Base-by-base conservation (phyloP, 768 basidiomycete species). In the Auricularia auricula-judae region DNA sequence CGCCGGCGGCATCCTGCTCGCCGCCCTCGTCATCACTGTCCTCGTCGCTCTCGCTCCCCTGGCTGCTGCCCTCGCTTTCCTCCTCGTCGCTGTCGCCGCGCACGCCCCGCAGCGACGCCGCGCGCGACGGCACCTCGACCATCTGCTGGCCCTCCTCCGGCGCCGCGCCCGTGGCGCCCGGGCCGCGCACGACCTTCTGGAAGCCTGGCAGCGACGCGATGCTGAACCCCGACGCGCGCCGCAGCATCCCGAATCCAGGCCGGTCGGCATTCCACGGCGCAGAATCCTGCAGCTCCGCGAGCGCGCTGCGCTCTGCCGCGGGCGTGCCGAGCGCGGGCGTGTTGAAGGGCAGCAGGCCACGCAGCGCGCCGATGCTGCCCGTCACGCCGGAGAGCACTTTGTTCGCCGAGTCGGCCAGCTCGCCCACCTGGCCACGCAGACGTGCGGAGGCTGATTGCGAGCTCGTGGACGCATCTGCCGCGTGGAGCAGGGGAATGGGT, bases 321-420 rank as follows among this genome's bases (percentile, higher is more conserved):
- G 39, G 39, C 39, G 39, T 42, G 39, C 39, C 39, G 39, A 42
- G 39, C 39, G 53, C 33, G 56, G 56, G 23, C 34, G 29, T n/a
- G 14, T 35, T 34, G 47, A 33, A 77, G 71, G 83, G 92, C 63
- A 95, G 80, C 53, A 94, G 77, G 3, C 91, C 86, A 18, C 91
- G 83, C 16, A 97, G 78, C 67, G 93, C 89, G 18, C 91, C 89
- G 74, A 95, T 88, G 62, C 97, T 93, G 29, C 91, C 93, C 4
- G 82, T 86, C 62, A 92, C 75, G 29, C 56, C 56, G 16, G 61
- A 61, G 47, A 78, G 66, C 35, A 88, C 84, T 64, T 86, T 84
- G 72, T 84, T 86, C 18, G 94, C 94, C 0, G 89, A 87, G n/a
- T 85, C 91, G 29, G 78, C 79, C 34, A 80, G 65, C 53, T 76